Conservation (phyloP, 805 yeast species). For the Teunomyces aglyptinius region DNA sequence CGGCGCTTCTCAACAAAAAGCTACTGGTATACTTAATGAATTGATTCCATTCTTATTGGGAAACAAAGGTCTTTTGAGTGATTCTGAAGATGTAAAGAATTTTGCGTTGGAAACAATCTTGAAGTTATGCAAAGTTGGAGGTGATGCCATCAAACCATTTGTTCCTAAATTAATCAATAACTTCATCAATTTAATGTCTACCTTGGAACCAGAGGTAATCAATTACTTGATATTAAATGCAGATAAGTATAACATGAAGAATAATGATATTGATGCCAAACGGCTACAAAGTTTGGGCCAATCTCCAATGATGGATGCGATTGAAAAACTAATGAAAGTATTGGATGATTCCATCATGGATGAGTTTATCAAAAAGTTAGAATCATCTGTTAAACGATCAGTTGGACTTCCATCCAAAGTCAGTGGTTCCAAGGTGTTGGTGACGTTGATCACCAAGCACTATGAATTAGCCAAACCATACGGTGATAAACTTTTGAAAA, state of each 20-base stretch:
- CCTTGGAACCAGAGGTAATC: conserved; percentile 86
- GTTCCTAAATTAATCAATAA: conserved; percentile 68
- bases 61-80: conserved; percentile 72
- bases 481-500: conserved; percentile 61
- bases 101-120: conserved; percentile 77
- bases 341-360: conserved; percentile 50
- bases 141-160: conserved; percentile 60
- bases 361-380: conserved; percentile 49
- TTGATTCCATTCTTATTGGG: conserved; percentile 82
- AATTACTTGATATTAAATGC: conserved; percentile 88
- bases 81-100: conserved; percentile 77
- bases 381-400: conserved; percentile 58
- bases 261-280: conserved; percentile 72
- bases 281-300: conserved; percentile 69
- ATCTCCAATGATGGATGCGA: conserved; percentile 87
- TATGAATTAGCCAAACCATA: conserved; percentile 42
- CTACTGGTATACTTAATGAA: conserved; percentile 48
- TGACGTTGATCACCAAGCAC: conserved; percentile 59
- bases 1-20: conserved; percentile 37
- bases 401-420: conserved; percentile 92
- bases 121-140: conserved; percentile 64
- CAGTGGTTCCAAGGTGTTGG: conserved; percentile 74
- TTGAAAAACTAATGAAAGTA: conserved; percentile 65
- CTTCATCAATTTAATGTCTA: conserved; percentile 70
- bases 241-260: conserved; percentile 73